A percentile compares a stretch with the other conserved stretches of the same genome.
These are phyloP conservation scores for Capsicum rhomboideum DNA, from an alignment of 257 asterid species.

Conservation along the genomic window DNA sequence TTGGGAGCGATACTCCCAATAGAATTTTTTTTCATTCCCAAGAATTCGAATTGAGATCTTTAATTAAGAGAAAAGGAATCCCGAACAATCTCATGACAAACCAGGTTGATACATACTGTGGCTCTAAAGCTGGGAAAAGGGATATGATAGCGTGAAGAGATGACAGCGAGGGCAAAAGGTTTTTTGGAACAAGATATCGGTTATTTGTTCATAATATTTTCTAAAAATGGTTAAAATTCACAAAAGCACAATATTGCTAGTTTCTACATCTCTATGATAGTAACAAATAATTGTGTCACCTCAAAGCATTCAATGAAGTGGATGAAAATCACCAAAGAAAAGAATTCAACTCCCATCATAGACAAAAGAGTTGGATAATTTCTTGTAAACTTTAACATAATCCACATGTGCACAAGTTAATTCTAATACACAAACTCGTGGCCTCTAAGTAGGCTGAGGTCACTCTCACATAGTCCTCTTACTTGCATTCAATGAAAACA, in stretches of 20 bases:
- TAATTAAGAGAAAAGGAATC: no score
- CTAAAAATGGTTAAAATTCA: neutral
- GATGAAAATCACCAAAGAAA: neutral
- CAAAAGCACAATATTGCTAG: neutral
- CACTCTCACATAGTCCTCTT: neutral
- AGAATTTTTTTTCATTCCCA: no score
- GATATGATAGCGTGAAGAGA: no score
- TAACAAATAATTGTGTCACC: no score
- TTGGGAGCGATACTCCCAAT: no score
- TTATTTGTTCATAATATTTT: neutral
- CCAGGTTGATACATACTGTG: no score
- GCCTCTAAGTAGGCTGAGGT: neutral
- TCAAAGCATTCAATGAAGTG: neutral
- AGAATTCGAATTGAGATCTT: no score
- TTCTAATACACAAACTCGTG: neutral
- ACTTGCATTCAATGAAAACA: no score
- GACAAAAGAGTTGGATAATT: neutral
- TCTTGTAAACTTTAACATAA: neutral
- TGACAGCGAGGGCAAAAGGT: neutral
- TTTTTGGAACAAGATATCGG: neutral
- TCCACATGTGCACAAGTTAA: neutral
- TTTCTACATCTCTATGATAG: no score
- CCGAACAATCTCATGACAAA: no score
- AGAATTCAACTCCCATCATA: neutral
- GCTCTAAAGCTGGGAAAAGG: no score